A percentile compares a stretch with the other conserved stretches of the same genome.
Evolutionary conservation across 495 filamentous ascomycete species (phyloP).

Genomic region (Talaromyces wortmannii): DNA sequence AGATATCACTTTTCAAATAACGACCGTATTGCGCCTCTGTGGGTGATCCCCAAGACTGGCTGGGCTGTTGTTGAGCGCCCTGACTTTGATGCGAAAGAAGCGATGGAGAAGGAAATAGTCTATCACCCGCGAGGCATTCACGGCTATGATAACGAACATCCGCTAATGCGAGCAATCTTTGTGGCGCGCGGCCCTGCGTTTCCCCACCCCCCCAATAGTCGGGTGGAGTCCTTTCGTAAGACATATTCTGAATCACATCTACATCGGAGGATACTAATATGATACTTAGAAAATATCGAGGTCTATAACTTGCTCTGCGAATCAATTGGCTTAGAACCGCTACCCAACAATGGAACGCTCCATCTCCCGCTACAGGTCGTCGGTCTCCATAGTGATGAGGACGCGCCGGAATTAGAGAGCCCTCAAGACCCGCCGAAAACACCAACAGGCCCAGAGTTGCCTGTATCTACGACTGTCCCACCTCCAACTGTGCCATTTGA

Average conservation of each 20-base stretch:
- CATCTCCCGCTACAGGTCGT: constrained; percentile 66
- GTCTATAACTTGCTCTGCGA: constrained; percentile 95
- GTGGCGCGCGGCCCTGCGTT: constrained; percentile 84
- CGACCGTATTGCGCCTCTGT: constrained; percentile 81
- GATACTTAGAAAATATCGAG: constrained; percentile 72
- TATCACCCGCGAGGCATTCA: constrained; percentile 79
- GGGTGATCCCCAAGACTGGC: constrained; percentile 85
- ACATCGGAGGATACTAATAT: constrained; percentile 8
- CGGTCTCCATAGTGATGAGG: constrained; percentile 56
- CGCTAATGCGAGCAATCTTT: constrained; percentile 90
- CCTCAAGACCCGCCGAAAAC: constrained; percentile 30
- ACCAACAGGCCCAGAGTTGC: neutral
- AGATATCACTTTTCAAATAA: constrained; percentile 83
- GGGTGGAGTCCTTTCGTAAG: constrained; percentile 79
- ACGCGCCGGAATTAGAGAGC: constrained; percentile 18
- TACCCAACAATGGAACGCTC: constrained; percentile 81
- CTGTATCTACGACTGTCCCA: constrained; percentile 3
- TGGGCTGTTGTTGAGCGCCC: constrained; percentile 79
- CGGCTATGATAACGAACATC: constrained; percentile 85
- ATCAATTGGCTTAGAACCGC: constrained; percentile 60
- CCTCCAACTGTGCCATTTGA: neutral
- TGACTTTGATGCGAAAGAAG: constrained; percentile 65
- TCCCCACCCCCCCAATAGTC: constrained; percentile 73
- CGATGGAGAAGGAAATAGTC: constrained; percentile 46
- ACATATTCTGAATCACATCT: constrained; percentile 6